Evolutionary conservation across 2,329 filamentous ascomycete genomes (phyloP).

Genomic region (Pezizomycotina sp.): DNA sequence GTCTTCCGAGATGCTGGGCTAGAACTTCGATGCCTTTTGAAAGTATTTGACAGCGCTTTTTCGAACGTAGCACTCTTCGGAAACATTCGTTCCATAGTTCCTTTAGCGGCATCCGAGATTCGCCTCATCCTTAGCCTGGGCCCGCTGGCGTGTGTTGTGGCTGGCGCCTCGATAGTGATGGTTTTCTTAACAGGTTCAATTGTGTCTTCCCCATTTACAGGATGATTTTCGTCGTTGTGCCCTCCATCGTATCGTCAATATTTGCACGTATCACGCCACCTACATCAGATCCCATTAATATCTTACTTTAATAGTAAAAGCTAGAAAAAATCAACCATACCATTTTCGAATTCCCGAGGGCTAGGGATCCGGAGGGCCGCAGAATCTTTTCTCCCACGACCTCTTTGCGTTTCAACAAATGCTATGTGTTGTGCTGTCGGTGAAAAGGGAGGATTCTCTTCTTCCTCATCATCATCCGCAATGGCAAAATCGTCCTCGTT

Average conservation of each 20-base stretch:
- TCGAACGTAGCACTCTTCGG: too few species aligned
- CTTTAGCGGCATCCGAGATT: too few species aligned
- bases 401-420: slow-evolving; percentile 70
- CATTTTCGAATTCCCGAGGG: slow-evolving; percentile 74
- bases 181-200: too few species aligned
- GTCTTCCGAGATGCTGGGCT: slow-evolving; percentile 43
- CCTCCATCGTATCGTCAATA: too few species aligned
- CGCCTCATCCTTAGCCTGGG: too few species aligned
- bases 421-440: slow-evolving; percentile 59
- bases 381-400: slow-evolving; percentile 44
- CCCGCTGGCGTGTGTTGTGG: slow-evolving; percentile 28
- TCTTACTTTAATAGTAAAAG: too few species aligned
- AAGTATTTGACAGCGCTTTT: slow-evolving; percentile 20
- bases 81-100: too few species aligned
- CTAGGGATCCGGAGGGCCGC: slow-evolving; percentile 75
- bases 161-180: slow-evolving; percentile 36
- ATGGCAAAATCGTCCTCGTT: slow-evolving; percentile 9
- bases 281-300: too few species aligned
- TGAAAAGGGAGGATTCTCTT: slow-evolving; percentile 4
- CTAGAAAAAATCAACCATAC: slow-evolving; percentile 37
- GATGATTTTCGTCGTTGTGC: too few species aligned
- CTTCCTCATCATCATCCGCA: slow-evolving; percentile 13
- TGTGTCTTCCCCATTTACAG: too few species aligned
- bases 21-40: slow-evolving; percentile 26
- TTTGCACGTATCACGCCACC: too few species aligned